These are phyloP conservation scores for Leccinum cinnamomeum DNA, from an alignment of 1,284 basidiomycete species.

Conservation along the genomic window DNA sequence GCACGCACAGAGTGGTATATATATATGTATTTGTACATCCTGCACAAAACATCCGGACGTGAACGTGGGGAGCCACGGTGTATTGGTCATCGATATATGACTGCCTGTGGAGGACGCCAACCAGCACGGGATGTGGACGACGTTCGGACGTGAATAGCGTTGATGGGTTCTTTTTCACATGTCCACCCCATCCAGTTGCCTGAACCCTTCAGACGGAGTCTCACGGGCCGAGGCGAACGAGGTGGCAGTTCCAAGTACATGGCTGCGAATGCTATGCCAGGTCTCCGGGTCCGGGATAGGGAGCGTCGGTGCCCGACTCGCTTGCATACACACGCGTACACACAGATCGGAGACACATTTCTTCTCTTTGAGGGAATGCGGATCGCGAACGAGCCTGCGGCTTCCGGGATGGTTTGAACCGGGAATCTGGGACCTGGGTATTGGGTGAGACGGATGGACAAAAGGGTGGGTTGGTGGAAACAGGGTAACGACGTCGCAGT, in stretches of 20 bases:
- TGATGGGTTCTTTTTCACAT: not conserved
- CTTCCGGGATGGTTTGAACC: slow-evolving; percentile 2
- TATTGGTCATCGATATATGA: not conserved
- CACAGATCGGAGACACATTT: not conserved
- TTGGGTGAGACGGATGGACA: not conserved
- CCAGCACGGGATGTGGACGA: not conserved
- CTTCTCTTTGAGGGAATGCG: not conserved
- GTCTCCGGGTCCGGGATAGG: not conserved
- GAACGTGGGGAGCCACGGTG: not conserved
- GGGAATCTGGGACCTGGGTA: not conserved
- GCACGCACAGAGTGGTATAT: not conserved
- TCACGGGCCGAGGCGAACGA: not conserved
- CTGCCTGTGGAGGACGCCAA: not conserved
- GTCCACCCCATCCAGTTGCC: not conserved
- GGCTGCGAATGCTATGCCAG: not conserved
- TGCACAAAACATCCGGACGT: not conserved
- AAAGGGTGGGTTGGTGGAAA: not conserved
- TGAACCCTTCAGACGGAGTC: not conserved
- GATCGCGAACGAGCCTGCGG: not conserved
- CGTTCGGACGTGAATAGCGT: not conserved
- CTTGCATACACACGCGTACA: not conserved
- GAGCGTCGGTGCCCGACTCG: not conserved
- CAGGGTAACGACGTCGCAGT: not conserved
- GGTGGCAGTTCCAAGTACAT: not conserved
- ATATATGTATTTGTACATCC: not conserved